Evolutionary conservation across 768 basidiomycete species (phyloP).

Genomic region (Vararia minispora): DNA sequence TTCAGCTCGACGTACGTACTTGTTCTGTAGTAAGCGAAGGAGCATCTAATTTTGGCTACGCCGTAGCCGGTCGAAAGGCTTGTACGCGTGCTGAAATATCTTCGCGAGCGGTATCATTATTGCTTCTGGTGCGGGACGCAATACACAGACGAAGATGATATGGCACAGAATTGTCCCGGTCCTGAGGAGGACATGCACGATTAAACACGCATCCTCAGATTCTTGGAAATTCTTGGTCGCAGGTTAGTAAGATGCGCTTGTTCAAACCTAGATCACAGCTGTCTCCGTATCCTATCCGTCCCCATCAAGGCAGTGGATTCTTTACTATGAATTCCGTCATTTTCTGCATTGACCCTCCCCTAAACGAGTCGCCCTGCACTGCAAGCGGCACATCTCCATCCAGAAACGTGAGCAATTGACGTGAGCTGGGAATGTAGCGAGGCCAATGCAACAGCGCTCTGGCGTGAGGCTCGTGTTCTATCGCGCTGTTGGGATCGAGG

Average conservation of each 20-base stretch:
- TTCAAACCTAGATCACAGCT: too few relatives aligned
- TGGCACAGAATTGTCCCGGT: slow-evolving; percentile 64
- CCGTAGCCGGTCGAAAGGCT: slow-evolving; percentile 62
- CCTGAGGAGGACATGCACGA: slow-evolving; percentile 70
- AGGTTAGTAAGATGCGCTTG: too few relatives aligned
- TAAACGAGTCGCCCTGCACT: too few relatives aligned
- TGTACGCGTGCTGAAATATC: slow-evolving; percentile 54
- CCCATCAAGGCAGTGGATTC: too few relatives aligned
- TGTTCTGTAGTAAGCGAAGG: neutral
- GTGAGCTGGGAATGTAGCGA: slow-evolving; percentile 9
- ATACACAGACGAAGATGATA: slow-evolving; percentile 50
- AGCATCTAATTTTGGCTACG: neutral
- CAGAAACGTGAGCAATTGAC: slow-evolving; percentile 15
- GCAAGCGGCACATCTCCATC: slow-evolving; percentile 13
- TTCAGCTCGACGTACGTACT: slow-evolving; percentile 47
- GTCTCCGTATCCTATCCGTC: too few relatives aligned
- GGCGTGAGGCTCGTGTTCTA: too few relatives aligned
- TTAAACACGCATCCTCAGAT: slow-evolving; percentile 25
- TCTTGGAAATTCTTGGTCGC: neutral
- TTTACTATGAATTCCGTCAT: too few relatives aligned
- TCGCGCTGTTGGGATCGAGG: slow-evolving; percentile 16
- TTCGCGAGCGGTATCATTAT: slow-evolving; percentile 61
- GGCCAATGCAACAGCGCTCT: slow-evolving; percentile 16
- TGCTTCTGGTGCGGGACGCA: slow-evolving; percentile 87
- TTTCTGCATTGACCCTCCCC: too few relatives aligned